phyloP scores from a whole-genome alignment of 257 asterid species.

The Salvia rosmarinus region DNA sequence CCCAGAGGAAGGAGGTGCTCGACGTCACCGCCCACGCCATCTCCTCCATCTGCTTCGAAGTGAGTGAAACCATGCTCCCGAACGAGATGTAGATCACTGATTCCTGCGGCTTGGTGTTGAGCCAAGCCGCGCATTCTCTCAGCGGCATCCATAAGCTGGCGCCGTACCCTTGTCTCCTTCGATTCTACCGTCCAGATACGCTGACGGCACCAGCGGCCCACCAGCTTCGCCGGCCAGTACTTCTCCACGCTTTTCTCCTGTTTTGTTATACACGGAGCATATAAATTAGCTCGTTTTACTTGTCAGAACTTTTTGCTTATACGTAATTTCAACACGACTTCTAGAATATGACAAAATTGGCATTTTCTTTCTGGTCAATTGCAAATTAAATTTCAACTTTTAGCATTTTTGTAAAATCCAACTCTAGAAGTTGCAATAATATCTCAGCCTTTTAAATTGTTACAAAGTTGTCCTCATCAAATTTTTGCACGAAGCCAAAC shows the following conservation, averaged over 20 bases:
- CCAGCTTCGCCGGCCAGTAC: slow-evolving; percentile 57
- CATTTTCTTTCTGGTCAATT: no score
- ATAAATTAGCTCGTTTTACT: background rate
- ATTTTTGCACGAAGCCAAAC: no score
- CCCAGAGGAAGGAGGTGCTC: slow-evolving; percentile 55
- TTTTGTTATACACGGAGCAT: background rate
- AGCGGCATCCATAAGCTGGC: slow-evolving; percentile 80
- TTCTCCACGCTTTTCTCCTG: slow-evolving; percentile 54
- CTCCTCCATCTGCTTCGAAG: slow-evolving; percentile 60
- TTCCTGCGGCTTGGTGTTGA: slow-evolving; percentile 43
- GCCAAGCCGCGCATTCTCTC: slow-evolving; percentile 61
- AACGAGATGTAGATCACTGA: slow-evolving; percentile 69
- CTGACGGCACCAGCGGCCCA: slow-evolving; percentile 75
- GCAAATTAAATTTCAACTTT: no score
- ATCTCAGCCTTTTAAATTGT: no score
- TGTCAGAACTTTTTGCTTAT: no score
- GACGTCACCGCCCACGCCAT: slow-evolving; percentile 44
- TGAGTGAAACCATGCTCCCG: slow-evolving; percentile 70
- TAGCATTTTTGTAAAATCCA: no score
- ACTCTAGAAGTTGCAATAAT: no score
- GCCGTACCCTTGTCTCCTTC: slow-evolving; percentile 65
- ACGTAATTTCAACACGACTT: no score
- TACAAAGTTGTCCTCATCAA: no score
- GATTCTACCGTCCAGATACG: slow-evolving; percentile 60
- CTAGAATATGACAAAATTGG: no score